Evolutionary conservation across 2,329 filamentous ascomycete genomes (phyloP).

Genomic region (Curvularia sp.): DNA sequence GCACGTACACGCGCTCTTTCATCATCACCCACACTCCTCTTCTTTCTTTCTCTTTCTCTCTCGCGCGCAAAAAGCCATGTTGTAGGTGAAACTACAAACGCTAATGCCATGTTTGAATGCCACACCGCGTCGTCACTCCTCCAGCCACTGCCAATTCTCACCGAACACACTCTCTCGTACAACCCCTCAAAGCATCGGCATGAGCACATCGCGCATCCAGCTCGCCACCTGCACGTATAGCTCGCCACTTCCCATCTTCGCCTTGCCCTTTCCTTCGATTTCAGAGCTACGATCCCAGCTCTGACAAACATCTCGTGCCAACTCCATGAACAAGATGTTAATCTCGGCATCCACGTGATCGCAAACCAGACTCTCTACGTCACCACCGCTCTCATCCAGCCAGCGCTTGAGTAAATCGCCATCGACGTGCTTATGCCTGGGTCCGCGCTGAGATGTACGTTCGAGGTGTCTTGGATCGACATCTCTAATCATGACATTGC

Average conservation of each 20-base stretch:
- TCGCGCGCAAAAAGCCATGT: too few relatives aligned
- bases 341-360: constrained; percentile 31
- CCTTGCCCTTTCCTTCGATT: constrained; percentile 13
- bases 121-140: background rate
- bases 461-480: constrained; percentile 36
- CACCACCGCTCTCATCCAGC: constrained; percentile 34
- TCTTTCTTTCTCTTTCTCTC: background rate
- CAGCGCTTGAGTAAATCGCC: constrained; percentile 51
- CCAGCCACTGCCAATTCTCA: background rate
- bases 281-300: constrained; percentile 14
- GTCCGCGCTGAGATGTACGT: constrained; percentile 17
- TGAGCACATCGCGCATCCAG: constrained; percentile 35
- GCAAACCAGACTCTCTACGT: constrained; percentile 23
- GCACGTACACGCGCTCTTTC: background rate
- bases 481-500: constrained; percentile 28
- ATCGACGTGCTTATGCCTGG: constrained; percentile 50
- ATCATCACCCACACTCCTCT: background rate
- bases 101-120: background rate
- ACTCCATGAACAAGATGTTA: constrained; percentile 31
- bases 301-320: constrained; percentile 27
- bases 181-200: constrained; percentile 29
- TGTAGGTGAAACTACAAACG: background rate
- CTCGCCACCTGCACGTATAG: constrained; percentile 13
- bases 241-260: constrained; percentile 20
- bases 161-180: background rate